A percentile compares a stretch with the other conserved stretches of the same genome.
These are phyloP conservation scores for Xerocomellus dryophilus DNA, from an alignment of 768 basidiomycete genomes.

Conservation along the genomic window DNA sequence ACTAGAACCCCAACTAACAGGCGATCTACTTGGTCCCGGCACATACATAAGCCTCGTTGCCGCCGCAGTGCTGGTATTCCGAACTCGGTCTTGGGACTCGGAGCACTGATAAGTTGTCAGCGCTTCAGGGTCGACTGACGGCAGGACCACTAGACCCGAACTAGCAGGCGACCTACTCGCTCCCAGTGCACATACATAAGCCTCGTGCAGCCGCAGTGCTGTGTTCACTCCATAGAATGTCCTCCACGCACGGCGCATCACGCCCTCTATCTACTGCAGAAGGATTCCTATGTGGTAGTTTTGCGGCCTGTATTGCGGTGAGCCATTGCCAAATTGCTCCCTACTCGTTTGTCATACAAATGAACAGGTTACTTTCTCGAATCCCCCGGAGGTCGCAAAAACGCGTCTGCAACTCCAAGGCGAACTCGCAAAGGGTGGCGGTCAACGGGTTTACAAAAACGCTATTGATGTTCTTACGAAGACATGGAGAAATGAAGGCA, in stretches of 20 bases:
- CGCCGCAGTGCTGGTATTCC: too few relatives aligned
- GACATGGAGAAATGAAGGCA: slow-evolving; percentile 86
- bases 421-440: slow-evolving; percentile 77
- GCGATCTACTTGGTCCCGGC: not conserved
- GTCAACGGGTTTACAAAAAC: slow-evolving; percentile 78
- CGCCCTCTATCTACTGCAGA: slow-evolving; percentile 63
- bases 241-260: slow-evolving; percentile 8
- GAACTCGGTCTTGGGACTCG: too few relatives aligned
- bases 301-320: slow-evolving; percentile 91
- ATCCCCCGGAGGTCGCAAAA: slow-evolving; percentile 77
- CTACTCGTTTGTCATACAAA: slow-evolving; percentile 5
- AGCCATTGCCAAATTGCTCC: slow-evolving; percentile 5
- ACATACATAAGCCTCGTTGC: too few relatives aligned
- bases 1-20: not conserved
- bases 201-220: not conserved
- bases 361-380: slow-evolving; percentile 73
- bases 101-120: too few relatives aligned
- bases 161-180: not conserved
- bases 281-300: slow-evolving; percentile 83
- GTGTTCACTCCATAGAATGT: slow-evolving; percentile 13
- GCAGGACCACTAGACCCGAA: not conserved
- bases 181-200: not conserved
- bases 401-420: slow-evolving; percentile 96
- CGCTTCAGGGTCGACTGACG: not conserved
- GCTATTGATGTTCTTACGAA: slow-evolving; percentile 85